A percentile compares a stretch with the other conserved stretches of the same genome.
Evolutionary conservation across 139 green algal species (phyloP).

Genomic region (Micractinium sp.): DNA sequence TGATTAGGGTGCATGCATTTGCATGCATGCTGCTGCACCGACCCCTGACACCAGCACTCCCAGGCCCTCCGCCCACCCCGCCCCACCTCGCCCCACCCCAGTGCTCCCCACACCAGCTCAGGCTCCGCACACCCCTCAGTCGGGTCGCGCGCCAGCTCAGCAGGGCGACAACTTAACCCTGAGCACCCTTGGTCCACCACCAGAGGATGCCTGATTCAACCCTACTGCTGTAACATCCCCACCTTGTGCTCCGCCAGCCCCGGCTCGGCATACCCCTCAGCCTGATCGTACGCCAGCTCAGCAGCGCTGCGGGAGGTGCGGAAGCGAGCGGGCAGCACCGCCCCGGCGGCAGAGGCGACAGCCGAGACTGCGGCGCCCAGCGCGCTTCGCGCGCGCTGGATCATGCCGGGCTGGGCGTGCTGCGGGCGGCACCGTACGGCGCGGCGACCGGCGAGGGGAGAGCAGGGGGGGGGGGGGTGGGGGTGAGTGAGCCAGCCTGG

Average conservation of each 20-base stretch:
- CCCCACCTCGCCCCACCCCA: too few species aligned
- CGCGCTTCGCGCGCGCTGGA: not conserved
- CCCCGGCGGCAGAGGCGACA: not conserved
- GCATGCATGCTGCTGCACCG: too few species aligned
- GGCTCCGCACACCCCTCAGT: not conserved
- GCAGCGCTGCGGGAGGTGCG: not conserved
- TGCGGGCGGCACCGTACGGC: not conserved
- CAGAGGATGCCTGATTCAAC: not conserved
- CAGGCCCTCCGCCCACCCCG: too few species aligned
- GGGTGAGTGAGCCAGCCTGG: too few species aligned
- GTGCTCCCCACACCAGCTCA: too few species aligned
- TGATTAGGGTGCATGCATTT: too few species aligned
- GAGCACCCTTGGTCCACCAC: not conserved
- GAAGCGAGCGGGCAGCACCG: not conserved
- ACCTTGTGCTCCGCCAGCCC: conserved; percentile 21
- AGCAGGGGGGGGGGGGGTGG: too few species aligned
- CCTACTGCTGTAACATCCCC: not conserved
- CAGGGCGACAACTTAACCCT: not conserved
- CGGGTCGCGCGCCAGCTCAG: not conserved
- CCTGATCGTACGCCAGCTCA: not conserved
- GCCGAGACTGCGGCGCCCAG: not conserved
- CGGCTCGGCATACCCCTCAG: conserved; percentile 11
- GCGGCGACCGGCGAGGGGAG: not conserved
- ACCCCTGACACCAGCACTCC: too few species aligned
- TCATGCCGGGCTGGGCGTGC: not conserved